Base-by-base conservation (phyloP, 2,329 filamentous ascomycete species). In the Pseudomassariella vexata region DNA sequence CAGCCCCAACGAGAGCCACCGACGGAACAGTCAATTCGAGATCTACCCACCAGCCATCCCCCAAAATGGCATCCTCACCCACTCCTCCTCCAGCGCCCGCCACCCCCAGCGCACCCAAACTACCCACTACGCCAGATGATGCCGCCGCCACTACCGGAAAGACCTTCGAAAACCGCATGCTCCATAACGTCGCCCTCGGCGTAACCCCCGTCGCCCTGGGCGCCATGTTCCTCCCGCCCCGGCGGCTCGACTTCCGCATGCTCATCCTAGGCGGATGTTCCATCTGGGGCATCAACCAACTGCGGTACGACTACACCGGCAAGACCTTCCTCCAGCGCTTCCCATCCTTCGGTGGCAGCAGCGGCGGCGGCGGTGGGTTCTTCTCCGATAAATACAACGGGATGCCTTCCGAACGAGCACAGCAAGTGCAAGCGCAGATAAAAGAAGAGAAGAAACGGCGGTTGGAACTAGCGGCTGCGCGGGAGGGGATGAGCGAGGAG, bases 401-500 rank as follows among this genome's bases (percentile, higher is more conserved):
- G 28, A 64, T 70, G 32, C 72, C 82, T 11, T 75, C 73, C 24
- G 77, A 82, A 44, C 62, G 62, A 32, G 71, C 73, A 14, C 56
- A 53, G 49, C 57, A 59, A 45, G 70, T 62, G 15, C 66, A 66
- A 53, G 54, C 53, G 42, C 53, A 67, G 28, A 55, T 75, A 30
- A 60, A 59, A 32, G 64, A 66, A 37, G 70, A 73, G 48, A 58
- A 36, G 51, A 60, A 46, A 52, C 50, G 29, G 37, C 39, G 46
- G 41, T n/a, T n/a, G n/a, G n/a, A n/a, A n/a, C n/a, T n/a, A n/a
- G 41, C 40, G 33, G 41, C 45, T 32, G 41, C 40, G 37, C 39
- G 42, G 36, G 44, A 36, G 49, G 52, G 28, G 12, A 30, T 36
- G 26, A 51, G 35, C 34, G 44, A 15, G 47, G 49, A 16, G 49